Base-by-base conservation (phyloP, 805 yeast genomes). In the Suhomyces canberraensis region DNA sequence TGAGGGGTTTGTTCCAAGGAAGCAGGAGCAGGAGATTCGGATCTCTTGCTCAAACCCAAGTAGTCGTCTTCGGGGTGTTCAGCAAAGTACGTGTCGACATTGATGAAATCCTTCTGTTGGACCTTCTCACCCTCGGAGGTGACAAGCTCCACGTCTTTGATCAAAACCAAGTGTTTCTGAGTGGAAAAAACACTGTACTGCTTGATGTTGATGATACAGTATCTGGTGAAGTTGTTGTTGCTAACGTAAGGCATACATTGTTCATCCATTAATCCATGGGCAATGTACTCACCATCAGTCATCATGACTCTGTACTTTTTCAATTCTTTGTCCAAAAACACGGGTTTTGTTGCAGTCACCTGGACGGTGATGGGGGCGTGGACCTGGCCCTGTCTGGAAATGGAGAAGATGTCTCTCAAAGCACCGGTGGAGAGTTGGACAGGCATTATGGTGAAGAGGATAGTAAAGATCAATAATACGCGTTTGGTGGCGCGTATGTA, bases 51-150 rank as follows among this genome's bases (percentile, higher is more conserved):
- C 26, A 35, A 48, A 42, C 34, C 50, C 44, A 47, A 57, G 35
- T 33, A 54, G 42, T 72, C 77, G 49, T 77, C 80, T 25, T 72
- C 74, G 3, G 85, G 84, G 56, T 82, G 79, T 11, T 64, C 66
- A 25, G 62, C 69, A 46, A 78, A 76, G 52, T 81, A 81, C 15
- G 71, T 73, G 52, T 81, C 88, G 26, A 81, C 54, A 25, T 66
- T 58, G 33, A 65, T 56, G n/a, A 61, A 46, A n/a, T 57, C 56
- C 32, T 71, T 69, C 22, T 40, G 33, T 29, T 56, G 45, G 60
- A 61, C 38, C 54, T 66, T 52, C 18, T 62, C 58, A 6, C 69
- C 64, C 11, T 63, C 64, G 11, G 62, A 54, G 27, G 61, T 57
- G 18, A 67, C 51, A 11, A 75, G 56, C 38, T 70, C 73, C 24